A percentile compares a stretch with the other conserved stretches of the same genome.
Conservation (phyloP, 2,329 filamentous ascomycete species). For the Cephalotrichum gorgonifer region DNA sequence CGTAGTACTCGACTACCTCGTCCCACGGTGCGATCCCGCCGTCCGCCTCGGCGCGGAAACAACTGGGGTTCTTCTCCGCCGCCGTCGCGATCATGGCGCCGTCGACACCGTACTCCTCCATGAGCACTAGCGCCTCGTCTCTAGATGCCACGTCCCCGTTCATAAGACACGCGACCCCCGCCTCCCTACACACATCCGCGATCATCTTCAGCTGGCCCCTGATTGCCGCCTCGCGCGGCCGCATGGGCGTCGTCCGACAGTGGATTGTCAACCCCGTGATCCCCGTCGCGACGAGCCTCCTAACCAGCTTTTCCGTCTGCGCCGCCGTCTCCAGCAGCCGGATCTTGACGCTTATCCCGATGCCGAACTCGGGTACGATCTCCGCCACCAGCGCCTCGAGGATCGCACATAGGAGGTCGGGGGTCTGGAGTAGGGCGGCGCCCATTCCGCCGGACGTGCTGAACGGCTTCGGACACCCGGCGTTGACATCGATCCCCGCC, state of each 20-base stretch:
- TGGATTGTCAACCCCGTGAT: constrained; percentile 90
- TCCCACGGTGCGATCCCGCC: constrained; percentile 67
- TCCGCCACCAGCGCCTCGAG: constrained; percentile 71
- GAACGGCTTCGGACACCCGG: constrained; percentile 96
- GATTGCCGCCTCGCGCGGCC: constrained; percentile 78
- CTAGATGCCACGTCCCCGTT: constrained; percentile 82
- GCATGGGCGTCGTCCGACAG: constrained; percentile 93
- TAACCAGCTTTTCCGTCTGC: constrained; percentile 67
- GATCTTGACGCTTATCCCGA: constrained; percentile 96
- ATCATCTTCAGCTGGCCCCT: constrained; percentile 81
- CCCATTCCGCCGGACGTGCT: constrained; percentile 93
- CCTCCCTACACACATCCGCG: constrained; percentile 65
- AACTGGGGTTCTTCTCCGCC: constrained; percentile 84
- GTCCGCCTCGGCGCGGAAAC: constrained; percentile 60
- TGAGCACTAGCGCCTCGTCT: constrained; percentile 61
- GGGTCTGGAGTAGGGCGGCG: constrained; percentile 75
- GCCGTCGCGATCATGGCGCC: constrained; percentile 95
- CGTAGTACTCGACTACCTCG: constrained; percentile 66
- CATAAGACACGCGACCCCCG: constrained; percentile 86
- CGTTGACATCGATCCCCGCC: constrained; percentile 90
- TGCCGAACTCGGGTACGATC: constrained; percentile 66
- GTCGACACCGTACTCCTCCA: constrained; percentile 73
- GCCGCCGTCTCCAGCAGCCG: constrained; percentile 69
- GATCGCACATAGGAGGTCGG: constrained; percentile 75
- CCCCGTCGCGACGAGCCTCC: constrained; percentile 70